Percentiles rank a stretch among this genome's conserved stretches.
phyloP scores from a whole-genome alignment of 1,284 basidiomycete species.

The Apiotrichum mycotoxinovorans region DNA sequence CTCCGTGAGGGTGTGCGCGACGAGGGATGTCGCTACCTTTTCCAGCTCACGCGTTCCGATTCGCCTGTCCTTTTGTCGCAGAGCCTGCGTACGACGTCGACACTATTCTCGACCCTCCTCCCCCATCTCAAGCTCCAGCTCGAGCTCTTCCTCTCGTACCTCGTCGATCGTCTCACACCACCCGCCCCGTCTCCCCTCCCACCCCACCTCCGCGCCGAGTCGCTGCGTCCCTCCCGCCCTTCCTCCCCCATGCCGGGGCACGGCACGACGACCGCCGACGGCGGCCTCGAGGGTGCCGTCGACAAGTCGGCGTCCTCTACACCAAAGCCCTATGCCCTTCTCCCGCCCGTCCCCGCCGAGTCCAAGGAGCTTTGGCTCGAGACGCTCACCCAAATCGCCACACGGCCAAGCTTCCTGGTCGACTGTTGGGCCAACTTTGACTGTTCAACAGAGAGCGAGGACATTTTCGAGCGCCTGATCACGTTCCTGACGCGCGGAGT shows the following conservation, averaged over 20 bases:
- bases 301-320: conserved; percentile 20
- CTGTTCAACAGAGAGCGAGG: conserved; percentile 93
- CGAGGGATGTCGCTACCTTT: conserved; percentile 90
- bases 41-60: conserved; percentile 86
- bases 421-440: conserved; percentile 96
- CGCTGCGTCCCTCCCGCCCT: conserved; percentile 50
- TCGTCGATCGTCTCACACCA: conserved; percentile 80
- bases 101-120: conserved; percentile 84
- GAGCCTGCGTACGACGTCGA: conserved; percentile 78
- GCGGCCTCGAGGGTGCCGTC: conserved; percentile 10
- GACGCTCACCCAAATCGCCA: conserved; percentile 74
- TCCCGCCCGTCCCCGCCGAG: conserved; percentile 70
- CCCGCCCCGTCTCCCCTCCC: conserved; percentile 49
- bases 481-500: conserved; percentile 86
- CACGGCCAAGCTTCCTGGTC: conserved; percentile 75
- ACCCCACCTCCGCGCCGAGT: conserved; percentile 29
- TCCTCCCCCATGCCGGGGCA: conserved; percentile 53
- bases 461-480: conserved; percentile 87
- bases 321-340: conserved; percentile 46
- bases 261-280: conserved; percentile 15
- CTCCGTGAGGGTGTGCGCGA: conserved; percentile 57
- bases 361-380: conserved; percentile 87
- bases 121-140: conserved; percentile 90
- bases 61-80: conserved; percentile 73
- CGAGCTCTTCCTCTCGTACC: conserved; percentile 90